Evolutionary conservation across 225 moss, liverwort and hornwort genomes (phyloP).

Genomic region (Antitrichia curtipendula): DNA sequence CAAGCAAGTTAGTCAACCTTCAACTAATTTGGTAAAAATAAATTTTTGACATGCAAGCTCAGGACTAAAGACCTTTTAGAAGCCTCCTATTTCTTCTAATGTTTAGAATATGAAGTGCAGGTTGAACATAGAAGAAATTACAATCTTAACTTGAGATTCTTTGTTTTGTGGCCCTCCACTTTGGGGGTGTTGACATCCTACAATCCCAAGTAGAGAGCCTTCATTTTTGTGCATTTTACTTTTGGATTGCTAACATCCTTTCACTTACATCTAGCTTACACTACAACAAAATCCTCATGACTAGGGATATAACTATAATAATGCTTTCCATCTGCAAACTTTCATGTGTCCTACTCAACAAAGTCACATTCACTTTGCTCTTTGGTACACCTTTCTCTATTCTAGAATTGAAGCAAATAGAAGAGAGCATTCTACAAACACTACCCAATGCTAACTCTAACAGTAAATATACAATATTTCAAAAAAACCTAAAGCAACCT

Average conservation of each 20-base stretch:
- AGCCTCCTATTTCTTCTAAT: neutral
- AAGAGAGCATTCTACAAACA: neutral
- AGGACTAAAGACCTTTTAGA: neutral
- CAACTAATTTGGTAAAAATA: neutral
- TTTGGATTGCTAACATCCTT: neutral
- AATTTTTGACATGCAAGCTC: neutral
- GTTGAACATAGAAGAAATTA: neutral
- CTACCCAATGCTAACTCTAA: neutral
- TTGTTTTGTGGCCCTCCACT: neutral
- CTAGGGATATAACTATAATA: neutral
- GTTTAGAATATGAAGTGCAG: neutral
- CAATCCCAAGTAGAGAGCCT: neutral
- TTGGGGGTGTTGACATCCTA: no score
- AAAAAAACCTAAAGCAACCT: neutral
- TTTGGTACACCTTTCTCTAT: no score
- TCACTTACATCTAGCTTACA: neutral
- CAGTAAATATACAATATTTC: neutral
- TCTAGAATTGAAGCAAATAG: neutral
- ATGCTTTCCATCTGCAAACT: neutral
- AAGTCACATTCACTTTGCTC: rapidly evolving
- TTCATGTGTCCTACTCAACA: neutral
- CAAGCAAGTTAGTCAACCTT: neutral
- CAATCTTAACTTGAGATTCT: neutral
- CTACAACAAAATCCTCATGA: neutral
- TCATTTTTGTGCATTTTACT: neutral